phyloP scores from a whole-genome alignment of 176 grass and related monocot species.

The Zea luxurians region DNA sequence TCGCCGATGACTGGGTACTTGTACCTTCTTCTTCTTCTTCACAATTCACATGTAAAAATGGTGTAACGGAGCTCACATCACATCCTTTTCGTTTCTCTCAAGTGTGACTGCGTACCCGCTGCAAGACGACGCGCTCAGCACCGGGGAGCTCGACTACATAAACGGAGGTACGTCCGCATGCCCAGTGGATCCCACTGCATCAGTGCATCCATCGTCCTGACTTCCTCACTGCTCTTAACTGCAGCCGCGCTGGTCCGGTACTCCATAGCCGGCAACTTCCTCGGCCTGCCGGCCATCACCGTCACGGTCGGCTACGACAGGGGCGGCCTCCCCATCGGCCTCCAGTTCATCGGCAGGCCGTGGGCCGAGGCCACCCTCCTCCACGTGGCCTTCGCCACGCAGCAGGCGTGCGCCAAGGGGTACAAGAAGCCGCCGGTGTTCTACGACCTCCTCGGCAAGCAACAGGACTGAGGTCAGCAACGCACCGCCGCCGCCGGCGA shows the following conservation, averaged over 20 bases:
- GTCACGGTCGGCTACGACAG: constrained; percentile 83
- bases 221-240: no score
- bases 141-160: constrained; percentile 95
- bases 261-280: constrained; percentile 98
- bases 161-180: constrained; percentile 69
- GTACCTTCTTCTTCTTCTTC: neutral
- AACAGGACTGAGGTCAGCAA: neutral
- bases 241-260: constrained; percentile 82
- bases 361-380: constrained; percentile 95
- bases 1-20: constrained; percentile 87
- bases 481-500: no score
- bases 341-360: constrained; percentile 91
- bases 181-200: neutral
- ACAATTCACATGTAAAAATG: no score
- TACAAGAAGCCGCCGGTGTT: constrained; percentile 73
- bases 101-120: constrained; percentile 90
- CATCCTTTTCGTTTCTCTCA: neutral
- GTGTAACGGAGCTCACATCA: no score
- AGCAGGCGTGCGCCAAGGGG: constrained; percentile 64
- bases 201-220: neutral
- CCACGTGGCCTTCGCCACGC: constrained; percentile 72
- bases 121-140: constrained; percentile 66
- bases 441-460: constrained; percentile 81
- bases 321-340: constrained; percentile 77
- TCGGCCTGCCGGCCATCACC: constrained; percentile 87